Conservation (phyloP, 31 red algal species). For the Bonnemaisonia californica region DNA sequence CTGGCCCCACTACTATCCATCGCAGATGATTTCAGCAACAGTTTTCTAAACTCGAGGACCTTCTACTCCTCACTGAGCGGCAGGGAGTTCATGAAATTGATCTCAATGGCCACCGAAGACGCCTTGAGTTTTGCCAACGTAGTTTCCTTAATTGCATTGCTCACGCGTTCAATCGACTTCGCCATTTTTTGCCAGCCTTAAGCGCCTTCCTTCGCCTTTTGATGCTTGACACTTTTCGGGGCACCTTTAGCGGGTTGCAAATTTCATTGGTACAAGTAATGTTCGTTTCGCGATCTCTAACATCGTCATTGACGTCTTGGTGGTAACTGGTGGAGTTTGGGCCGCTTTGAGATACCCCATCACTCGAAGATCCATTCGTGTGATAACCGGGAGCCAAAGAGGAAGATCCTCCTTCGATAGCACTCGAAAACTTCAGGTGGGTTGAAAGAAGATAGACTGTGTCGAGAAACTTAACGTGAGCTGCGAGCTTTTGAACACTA, state of each 20-base stretch:
- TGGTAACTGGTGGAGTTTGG: too few relatives aligned
- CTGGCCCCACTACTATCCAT: too few relatives aligned
- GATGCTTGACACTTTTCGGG: neutral
- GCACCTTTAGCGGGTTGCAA: neutral
- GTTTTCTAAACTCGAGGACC: too few relatives aligned
- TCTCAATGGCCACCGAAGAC: neutral
- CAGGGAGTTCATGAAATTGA: neutral
- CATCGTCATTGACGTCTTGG: too few relatives aligned
- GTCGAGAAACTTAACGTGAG: conserved; percentile 7
- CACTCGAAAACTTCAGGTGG: conserved; percentile 2
- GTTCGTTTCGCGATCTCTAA: too few relatives aligned
- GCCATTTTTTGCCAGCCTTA: neutral
- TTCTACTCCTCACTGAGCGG: neutral
- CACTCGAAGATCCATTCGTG: neutral
- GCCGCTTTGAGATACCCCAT: too few relatives aligned
- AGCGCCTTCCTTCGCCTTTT: neutral
- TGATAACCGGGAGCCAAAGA: neutral
- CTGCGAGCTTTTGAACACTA: conserved; percentile 1
- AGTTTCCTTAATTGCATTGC: neutral
- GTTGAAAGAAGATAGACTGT: neutral
- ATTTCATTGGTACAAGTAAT: neutral
- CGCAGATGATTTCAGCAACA: too few relatives aligned
- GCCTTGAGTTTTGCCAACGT: neutral
- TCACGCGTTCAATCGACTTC: neutral
- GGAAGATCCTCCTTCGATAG: neutral